phyloP scores from a whole-genome alignment of 306 rosid species.

The Crataegus laevigata region DNA sequence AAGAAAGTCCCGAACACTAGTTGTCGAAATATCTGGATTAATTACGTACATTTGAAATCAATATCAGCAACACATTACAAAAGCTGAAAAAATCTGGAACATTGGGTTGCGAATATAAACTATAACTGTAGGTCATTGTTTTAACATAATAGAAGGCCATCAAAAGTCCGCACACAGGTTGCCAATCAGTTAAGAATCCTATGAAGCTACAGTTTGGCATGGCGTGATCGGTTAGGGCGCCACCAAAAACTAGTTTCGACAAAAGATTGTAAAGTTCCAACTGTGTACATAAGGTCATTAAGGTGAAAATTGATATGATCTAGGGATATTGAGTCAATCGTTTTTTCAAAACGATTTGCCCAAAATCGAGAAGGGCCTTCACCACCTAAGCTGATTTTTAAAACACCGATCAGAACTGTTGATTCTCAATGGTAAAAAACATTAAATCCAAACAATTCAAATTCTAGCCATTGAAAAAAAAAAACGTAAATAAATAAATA shows the following conservation, averaged over 20 bases:
- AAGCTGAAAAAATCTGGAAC: not conserved
- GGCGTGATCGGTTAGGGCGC: not conserved
- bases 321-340: not conserved
- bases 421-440: no score
- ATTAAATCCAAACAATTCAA: no score
- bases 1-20: constrained; percentile 64
- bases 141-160: not conserved
- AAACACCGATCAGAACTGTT: no score
- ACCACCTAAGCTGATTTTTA: no score
- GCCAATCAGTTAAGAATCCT: not conserved
- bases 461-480: no score
- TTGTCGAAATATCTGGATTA: constrained; percentile 59
- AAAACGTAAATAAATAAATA: no score
- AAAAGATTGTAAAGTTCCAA: not conserved
- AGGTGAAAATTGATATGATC: not conserved
- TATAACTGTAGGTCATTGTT: not conserved
- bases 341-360: no score
- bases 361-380: no score
- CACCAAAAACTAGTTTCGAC: not conserved
- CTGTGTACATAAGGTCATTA: not conserved
- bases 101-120: not conserved
- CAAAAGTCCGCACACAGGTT: not conserved
- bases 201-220: not conserved
- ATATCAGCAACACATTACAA: constrained; percentile 9
- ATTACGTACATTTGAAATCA: constrained; percentile 11